Conservation (phyloP, 1,284 basidiomycete genomes). For the Blastosporella zonata region DNA sequence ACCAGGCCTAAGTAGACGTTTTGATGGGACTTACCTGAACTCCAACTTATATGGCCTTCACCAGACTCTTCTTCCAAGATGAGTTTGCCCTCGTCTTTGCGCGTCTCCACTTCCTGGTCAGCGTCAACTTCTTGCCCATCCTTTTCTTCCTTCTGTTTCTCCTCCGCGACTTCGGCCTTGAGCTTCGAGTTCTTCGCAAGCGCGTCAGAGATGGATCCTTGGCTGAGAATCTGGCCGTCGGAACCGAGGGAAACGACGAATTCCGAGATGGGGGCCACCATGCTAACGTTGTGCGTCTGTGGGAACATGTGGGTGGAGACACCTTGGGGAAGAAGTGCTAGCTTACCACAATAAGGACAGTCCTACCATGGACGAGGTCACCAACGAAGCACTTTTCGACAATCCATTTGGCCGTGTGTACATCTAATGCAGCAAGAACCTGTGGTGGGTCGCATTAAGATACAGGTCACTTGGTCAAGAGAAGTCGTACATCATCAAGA, state of each 20-base stretch:
- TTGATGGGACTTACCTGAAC: conserved; percentile 26
- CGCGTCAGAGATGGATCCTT: conserved; percentile 44
- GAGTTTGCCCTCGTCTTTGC: conserved; percentile 40
- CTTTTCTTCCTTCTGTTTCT: conserved; percentile 38
- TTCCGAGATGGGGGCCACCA: conserved; percentile 58
- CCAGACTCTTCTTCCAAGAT: conserved; percentile 60
- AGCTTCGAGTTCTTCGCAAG: conserved; percentile 40
- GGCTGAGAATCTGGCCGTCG: conserved; percentile 48
- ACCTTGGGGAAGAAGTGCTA: conserved; percentile 7
- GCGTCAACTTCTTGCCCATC: conserved; percentile 37
- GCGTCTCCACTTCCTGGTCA: conserved; percentile 5
- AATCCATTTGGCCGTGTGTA: conserved; percentile 72
- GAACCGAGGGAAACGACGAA: conserved; percentile 57
- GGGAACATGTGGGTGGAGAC: not conserved
- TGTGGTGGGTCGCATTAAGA: not conserved
- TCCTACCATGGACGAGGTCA: conserved; percentile 64
- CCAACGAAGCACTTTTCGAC: conserved; percentile 72
- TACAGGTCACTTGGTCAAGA: conserved; percentile 1
- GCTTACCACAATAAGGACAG: conserved; percentile 67
- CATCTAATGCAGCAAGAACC: conserved; percentile 31
- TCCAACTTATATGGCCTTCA: conserved; percentile 52
- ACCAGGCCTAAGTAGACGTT: too few species aligned
- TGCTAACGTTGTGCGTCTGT: conserved; percentile 71
- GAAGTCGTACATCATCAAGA: conserved; percentile 58
- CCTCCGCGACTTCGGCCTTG: conserved; percentile 37